phyloP scores from a whole-genome alignment of 495 filamentous ascomycete species.

The Acidiella bohemica region DNA sequence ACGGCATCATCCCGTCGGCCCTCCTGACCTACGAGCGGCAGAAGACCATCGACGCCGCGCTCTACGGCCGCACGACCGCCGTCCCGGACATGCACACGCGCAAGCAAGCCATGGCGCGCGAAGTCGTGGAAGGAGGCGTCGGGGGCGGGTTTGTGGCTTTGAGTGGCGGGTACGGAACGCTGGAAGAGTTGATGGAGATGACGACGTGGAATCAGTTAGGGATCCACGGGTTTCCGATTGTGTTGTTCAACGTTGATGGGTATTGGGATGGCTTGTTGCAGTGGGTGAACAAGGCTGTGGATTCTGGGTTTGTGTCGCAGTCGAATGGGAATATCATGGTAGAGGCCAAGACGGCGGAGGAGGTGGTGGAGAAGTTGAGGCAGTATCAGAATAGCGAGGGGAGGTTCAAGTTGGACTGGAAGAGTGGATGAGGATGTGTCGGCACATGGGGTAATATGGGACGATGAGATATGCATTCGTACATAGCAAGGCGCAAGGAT shows the following conservation, averaged over 20 bases:
- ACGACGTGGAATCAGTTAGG: slow-evolving; percentile 96
- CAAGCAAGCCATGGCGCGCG: slow-evolving; percentile 80
- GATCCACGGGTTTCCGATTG: slow-evolving; percentile 71
- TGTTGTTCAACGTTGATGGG: slow-evolving; percentile 72
- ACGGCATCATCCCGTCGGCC: slow-evolving; percentile 81
- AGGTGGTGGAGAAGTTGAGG: slow-evolving; percentile 53
- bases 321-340: slow-evolving; percentile 61
- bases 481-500: too few species aligned
- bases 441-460: too few species aligned
- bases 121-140: slow-evolving; percentile 65
- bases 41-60: slow-evolving; percentile 43
- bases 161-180: slow-evolving; percentile 80
- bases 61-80: slow-evolving; percentile 73
- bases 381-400: slow-evolving; percentile 63
- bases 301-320: slow-evolving; percentile 57
- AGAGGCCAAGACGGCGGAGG: slow-evolving; percentile 56
- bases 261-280: slow-evolving; percentile 77
- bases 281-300: slow-evolving; percentile 71
- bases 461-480: too few species aligned
- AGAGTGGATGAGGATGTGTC: too few species aligned
- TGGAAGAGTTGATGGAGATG: slow-evolving; percentile 95
- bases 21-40: slow-evolving; percentile 69
- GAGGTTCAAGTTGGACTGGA: slow-evolving; percentile 73
- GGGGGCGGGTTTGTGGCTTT: slow-evolving; percentile 85
- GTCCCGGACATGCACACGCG: slow-evolving; percentile 92